Evolutionary conservation across 106 monocot genomes (phyloP).

Genomic region (Xerophyta viscosa): DNA sequence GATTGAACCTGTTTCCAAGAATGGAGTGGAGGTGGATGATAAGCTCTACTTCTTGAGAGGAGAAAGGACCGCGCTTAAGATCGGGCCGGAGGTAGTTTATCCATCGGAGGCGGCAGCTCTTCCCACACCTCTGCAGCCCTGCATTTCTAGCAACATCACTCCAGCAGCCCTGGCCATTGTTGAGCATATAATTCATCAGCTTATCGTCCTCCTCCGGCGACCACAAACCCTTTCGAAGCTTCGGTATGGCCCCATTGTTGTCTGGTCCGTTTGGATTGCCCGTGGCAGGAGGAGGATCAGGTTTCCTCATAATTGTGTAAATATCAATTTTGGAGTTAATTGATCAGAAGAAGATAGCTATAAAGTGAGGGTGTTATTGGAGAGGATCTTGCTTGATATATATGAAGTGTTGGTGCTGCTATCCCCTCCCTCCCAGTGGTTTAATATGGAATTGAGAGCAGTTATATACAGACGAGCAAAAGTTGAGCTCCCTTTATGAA

Average conservation of each 20-base stretch:
- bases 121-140: too few species aligned
- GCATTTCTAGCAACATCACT: too few species aligned
- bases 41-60: conserved; percentile 51
- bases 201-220: too few species aligned
- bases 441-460: neutral
- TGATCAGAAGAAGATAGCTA: neutral
- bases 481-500: neutral
- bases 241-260: neutral
- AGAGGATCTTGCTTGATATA: too few species aligned
- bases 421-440: neutral
- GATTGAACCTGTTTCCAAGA: conserved; percentile 54
- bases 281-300: conserved; percentile 13
- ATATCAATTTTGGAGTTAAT: neutral
- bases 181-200: too few species aligned
- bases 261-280: neutral
- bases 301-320: conserved; percentile 50
- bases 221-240: conserved; percentile 66
- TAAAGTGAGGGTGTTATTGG: too few species aligned
- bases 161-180: too few species aligned
- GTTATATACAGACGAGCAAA: conserved; percentile 9
- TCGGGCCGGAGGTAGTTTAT: conserved; percentile 82
- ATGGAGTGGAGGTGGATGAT: conserved; percentile 65
- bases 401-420: too few species aligned
- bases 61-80: conserved; percentile 68
- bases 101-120: too few species aligned